phyloP scores from a whole-genome alignment of 495 filamentous ascomycete species.

The Talaromyces wortmannii region DNA sequence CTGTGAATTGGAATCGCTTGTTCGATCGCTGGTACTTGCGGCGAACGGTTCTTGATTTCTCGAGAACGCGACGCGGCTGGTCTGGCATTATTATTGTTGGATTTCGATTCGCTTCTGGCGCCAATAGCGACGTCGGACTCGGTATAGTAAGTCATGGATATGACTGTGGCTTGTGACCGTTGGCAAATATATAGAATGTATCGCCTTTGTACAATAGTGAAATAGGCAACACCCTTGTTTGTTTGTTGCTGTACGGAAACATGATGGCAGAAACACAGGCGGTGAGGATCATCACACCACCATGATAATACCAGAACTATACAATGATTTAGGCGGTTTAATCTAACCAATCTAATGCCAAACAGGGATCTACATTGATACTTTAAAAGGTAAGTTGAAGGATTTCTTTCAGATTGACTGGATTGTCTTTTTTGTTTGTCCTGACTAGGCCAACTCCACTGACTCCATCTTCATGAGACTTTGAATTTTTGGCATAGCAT shows the following conservation, averaged over 20 bases:
- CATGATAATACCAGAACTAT: too few relatives aligned
- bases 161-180: neutral
- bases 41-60: constrained; percentile 37
- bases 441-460: neutral
- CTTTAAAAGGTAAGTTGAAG: neutral
- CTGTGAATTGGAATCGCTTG: constrained; percentile 32
- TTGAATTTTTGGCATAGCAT: neutral
- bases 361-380: too few relatives aligned
- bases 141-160: constrained; percentile 2
- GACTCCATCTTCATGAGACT: neutral
- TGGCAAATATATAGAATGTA: neutral
- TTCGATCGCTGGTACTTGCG: constrained; percentile 42
- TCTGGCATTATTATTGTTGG: neutral
- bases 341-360: too few relatives aligned
- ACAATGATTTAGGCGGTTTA: too few relatives aligned
- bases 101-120: neutral
- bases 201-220: neutral
- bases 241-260: neutral
- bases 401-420: neutral
- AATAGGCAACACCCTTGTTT: too few relatives aligned
- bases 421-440: constrained; percentile 3
- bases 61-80: constrained; percentile 32
- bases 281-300: neutral
- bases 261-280: neutral
- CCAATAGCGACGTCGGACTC: neutral